Base-by-base conservation (phyloP, 805 yeast genomes). In the Teunomyces tritomae region DNA sequence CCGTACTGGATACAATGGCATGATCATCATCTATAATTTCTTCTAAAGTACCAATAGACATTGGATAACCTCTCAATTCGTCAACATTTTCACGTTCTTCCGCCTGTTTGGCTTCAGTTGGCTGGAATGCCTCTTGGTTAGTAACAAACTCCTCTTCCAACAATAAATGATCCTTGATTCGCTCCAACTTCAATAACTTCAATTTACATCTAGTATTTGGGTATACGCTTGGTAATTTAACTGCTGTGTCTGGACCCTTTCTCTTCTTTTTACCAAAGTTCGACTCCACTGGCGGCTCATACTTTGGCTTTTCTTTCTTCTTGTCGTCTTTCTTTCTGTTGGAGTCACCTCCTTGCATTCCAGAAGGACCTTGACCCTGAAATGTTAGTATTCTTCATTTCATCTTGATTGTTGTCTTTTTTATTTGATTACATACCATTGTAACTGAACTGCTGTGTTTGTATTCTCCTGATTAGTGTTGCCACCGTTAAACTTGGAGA, bases 21-120 rank as follows among this genome's bases (percentile, higher is more conserved):
- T 94, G 99, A 65, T 94, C 99, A 68, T 94, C 99, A 64, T 94
- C 99, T 57, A 94, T 89, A 52, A 94, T 89, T 73, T 94, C 99
- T 65, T 94, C 99, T 60, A 94, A 77, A 2, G 97, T 90, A 43
- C 99, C 99, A 52, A 94, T 87, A 35, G 96, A 85, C 87, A 94
- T 85, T 48, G 99, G 99, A 39, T 89, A 83, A 5, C 99, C 99
- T 68, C 99, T 84, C 61, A 94, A 80, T 57, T 91, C 97, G 64
- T 94, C 98, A 49, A 94, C 85, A 67, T 91, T 90, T 57, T 89
- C 91, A 57, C 97, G 79, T 69, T 94, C 99, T 67, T 94, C 99
- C 24, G 89, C 95, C 63, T 91, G 96, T 68, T 89, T 89, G 62
- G 94, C 96, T 66, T 94, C 98, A 36, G 96, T 89, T 7, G 98